Conservation (phyloP, 495 filamentous ascomycete species). For the Bacidia gigantensis region DNA sequence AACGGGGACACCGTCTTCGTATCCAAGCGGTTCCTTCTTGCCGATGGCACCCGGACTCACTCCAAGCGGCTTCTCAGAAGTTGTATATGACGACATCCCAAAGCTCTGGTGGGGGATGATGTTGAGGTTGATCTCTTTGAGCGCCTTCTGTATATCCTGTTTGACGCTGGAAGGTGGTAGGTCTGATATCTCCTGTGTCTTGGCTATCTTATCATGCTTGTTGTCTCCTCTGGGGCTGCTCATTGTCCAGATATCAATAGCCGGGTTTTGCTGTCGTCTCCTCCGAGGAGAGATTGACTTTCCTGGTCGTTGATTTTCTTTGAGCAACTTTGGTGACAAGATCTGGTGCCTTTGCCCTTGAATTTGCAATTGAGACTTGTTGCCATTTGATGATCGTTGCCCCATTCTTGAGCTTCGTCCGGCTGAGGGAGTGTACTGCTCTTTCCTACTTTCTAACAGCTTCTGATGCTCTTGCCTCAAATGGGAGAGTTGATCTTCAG, state of each 20-base stretch:
- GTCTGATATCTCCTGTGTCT: constrained; percentile 1
- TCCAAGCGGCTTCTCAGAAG: neutral
- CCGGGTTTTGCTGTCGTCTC: constrained; percentile 15
- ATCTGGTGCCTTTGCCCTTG: neutral
- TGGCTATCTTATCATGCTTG: neutral
- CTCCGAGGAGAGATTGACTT: constrained; percentile 9
- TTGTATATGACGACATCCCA: neutral
- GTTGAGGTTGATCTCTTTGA: constrained; percentile 18
- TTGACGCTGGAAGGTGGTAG: constrained; percentile 14
- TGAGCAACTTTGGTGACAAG: neutral
- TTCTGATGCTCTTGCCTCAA: constrained; percentile 10
- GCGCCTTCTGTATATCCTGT: constrained; percentile 11
- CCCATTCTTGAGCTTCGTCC: constrained; percentile 15
- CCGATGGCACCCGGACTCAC: neutral
- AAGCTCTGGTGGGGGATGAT: constrained; percentile 5
- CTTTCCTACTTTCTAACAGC: constrained; percentile 11
- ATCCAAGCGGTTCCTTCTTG: neutral
- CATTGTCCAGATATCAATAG: constrained; percentile 17
- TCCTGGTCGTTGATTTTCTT: neutral
- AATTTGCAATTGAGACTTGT: neutral
- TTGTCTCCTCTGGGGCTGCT: constrained; percentile 8
- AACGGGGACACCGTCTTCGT: constrained; percentile 1
- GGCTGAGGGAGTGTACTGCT: constrained; percentile 15
- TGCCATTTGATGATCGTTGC: neutral
- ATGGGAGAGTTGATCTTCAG: constrained; percentile 25